Evolutionary conservation across 768 basidiomycete genomes (phyloP).

Genomic region (Suillus variegatus): DNA sequence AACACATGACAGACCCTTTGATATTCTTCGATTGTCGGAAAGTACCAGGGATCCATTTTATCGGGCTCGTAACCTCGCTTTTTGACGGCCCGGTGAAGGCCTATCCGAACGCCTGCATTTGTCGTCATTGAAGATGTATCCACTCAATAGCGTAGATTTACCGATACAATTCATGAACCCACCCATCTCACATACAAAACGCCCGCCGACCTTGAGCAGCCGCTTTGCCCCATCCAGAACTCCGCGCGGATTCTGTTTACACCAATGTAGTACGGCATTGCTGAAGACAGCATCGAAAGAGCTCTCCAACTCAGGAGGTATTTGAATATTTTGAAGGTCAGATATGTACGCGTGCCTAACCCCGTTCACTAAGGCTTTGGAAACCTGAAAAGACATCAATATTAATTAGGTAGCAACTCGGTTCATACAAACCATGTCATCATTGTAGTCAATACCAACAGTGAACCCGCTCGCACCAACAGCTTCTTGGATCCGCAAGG

Average conservation of each 20-base stretch:
- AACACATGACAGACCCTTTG: slow-evolving; percentile 40
- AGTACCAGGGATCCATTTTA: slow-evolving; percentile 80
- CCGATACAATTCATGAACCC: slow-evolving; percentile 74
- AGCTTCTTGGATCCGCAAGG: slow-evolving; percentile 51
- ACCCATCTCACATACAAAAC: slow-evolving; percentile 77
- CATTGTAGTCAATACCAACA: slow-evolving; percentile 69
- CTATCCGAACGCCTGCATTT: slow-evolving; percentile 57
- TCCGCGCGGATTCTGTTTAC: slow-evolving; percentile 67
- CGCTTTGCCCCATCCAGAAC: slow-evolving; percentile 63
- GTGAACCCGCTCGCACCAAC: slow-evolving; percentile 57
- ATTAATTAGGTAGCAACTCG: not conserved
- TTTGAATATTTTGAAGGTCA: slow-evolving; percentile 52
- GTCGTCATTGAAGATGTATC: slow-evolving; percentile 9
- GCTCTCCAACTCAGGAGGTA: slow-evolving; percentile 35
- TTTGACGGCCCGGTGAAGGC: slow-evolving; percentile 54
- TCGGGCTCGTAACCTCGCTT: slow-evolving; percentile 58
- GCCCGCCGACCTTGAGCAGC: slow-evolving; percentile 67
- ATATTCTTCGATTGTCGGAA: slow-evolving; percentile 74
- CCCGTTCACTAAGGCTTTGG: slow-evolving; percentile 49
- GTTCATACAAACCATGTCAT: slow-evolving; percentile 52
- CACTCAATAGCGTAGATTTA: slow-evolving; percentile 24
- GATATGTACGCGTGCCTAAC: slow-evolving; percentile 47
- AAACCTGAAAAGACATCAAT: slow-evolving; percentile 42
- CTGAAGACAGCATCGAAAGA: slow-evolving; percentile 78
- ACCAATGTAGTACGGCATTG: slow-evolving; percentile 85